These are phyloP conservation scores for Rosa lucieae DNA, from an alignment of 306 rosid species.

Conservation along the genomic window DNA sequence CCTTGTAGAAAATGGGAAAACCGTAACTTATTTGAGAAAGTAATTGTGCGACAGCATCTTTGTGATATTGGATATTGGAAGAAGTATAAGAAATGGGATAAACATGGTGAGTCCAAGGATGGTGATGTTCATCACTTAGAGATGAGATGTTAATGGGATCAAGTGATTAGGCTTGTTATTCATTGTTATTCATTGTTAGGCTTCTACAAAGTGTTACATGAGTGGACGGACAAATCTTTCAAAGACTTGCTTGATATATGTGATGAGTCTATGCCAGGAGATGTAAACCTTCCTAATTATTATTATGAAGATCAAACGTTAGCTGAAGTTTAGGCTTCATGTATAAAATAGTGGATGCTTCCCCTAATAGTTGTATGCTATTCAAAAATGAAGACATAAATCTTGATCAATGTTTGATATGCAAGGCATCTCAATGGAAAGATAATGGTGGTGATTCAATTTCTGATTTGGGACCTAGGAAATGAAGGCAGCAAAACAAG, in stretches of 20 bases:
- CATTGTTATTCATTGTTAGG: neutral
- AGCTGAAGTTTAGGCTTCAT: neutral
- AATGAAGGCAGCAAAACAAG: neutral
- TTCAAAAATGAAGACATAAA: neutral
- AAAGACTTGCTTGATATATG: too few species aligned
- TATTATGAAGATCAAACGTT: neutral
- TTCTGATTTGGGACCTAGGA: neutral
- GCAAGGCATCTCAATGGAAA: neutral
- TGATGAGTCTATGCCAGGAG: neutral
- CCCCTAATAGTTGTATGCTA: neutral
- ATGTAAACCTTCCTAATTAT: neutral
- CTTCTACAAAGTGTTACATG: neutral
- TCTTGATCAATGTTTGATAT: neutral
- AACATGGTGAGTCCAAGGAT: neutral
- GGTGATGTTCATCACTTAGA: neutral
- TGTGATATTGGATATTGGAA: neutral
- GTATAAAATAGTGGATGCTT: neutral
- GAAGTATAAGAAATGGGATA: neutral
- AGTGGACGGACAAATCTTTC: neutral
- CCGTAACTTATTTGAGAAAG: neutral
- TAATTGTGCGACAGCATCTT: neutral
- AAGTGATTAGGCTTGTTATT: too few species aligned
- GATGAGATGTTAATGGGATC: neutral
- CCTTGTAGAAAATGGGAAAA: conserved; percentile 2
- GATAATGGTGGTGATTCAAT: neutral